These are phyloP conservation scores for Microstroma glucosiphilum DNA, from an alignment of 1,284 basidiomycete genomes.

Conservation along the genomic window DNA sequence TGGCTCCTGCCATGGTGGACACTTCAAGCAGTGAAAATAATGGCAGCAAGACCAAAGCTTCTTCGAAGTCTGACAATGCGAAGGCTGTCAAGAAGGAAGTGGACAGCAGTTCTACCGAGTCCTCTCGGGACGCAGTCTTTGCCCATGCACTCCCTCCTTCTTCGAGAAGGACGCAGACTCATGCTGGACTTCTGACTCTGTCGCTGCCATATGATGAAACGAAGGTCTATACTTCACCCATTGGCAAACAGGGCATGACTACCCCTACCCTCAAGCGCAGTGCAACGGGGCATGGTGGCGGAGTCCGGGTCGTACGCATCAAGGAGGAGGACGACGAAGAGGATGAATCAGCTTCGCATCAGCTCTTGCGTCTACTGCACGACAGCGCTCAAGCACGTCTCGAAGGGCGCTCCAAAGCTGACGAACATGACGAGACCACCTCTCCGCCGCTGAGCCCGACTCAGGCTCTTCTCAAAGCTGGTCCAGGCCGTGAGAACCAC, in stretches of 20 bases:
- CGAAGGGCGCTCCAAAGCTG: not conserved
- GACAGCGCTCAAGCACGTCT: too few species aligned
- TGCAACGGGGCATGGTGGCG: not conserved
- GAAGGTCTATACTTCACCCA: not conserved
- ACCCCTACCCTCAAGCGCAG: not conserved
- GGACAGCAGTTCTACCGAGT: not conserved
- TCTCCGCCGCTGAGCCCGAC: conserved; percentile 4
- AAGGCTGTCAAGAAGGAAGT: not conserved
- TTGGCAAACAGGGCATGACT: not conserved
- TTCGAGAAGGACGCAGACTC: conserved; percentile 10
- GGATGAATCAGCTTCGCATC: not conserved
- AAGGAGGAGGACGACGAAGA: not conserved
- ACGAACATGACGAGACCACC: not conserved
- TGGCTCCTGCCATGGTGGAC: not conserved
- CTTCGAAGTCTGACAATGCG: not conserved
- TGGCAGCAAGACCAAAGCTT: not conserved
- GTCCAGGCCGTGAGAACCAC: too few species aligned
- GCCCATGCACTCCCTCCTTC: conserved; percentile 14
- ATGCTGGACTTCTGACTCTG: conserved; percentile 15
- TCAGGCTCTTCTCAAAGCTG: not conserved
- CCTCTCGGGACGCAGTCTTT: conserved; percentile 14
- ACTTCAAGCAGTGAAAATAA: too few species aligned
- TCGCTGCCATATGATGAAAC: conserved; percentile 15
- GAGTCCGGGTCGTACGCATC: not conserved
- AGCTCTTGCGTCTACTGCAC: too few species aligned